Evolutionary conservation across 768 basidiomycete genomes (phyloP), one percentile per base, ranked within the genome.

Genomic region (Cyclocybe aegerita): DNA sequence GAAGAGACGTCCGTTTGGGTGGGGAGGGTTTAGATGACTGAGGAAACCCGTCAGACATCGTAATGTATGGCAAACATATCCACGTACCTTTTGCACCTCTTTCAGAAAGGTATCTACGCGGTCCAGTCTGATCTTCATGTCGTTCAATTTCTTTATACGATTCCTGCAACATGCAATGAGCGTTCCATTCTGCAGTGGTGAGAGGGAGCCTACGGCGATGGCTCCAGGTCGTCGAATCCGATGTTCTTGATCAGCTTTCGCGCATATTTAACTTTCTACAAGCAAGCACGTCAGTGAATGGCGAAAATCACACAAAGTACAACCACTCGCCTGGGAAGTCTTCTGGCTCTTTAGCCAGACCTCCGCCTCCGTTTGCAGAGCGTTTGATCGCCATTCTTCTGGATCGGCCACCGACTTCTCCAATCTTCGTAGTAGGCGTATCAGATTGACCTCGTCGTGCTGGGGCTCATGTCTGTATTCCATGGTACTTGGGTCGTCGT

Each of bases 371-470:
- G 57, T 50, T 29, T 58, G 50, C 1, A 6, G 34, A 2, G 50
- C 44, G 15, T 44, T 51, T n/a, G 60, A 59, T 46, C 64, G 61
- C 74, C 70, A 76, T 48, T 67, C 65, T n/a, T 60, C 64, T 38
- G 74, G 73, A 68, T 46, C 72, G 49, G 55, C 67, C 0, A 80
- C 65, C 8, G 77, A 72, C 58, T 78, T 80, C 50, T 90, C 85
- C 0, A 91, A 75, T 48, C 82, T 65, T 39, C 76, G 73, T 4
- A 90, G 65, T 6, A 90, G 74, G 43, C 85, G 76, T 8, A 69
- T 67, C 7, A 90, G 71, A 65, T 90, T 90, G 9, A 90, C 79
- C 56, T 80, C 77, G 69, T 90, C 85, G 50, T 87, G 88, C 17
- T 52, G 55, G 32, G 52, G 45, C 12, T 59, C 44, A 12, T 50